phyloP scores from a whole-genome alignment of 495 filamentous ascomycete genomes.

The Gamarada debralockiae region DNA sequence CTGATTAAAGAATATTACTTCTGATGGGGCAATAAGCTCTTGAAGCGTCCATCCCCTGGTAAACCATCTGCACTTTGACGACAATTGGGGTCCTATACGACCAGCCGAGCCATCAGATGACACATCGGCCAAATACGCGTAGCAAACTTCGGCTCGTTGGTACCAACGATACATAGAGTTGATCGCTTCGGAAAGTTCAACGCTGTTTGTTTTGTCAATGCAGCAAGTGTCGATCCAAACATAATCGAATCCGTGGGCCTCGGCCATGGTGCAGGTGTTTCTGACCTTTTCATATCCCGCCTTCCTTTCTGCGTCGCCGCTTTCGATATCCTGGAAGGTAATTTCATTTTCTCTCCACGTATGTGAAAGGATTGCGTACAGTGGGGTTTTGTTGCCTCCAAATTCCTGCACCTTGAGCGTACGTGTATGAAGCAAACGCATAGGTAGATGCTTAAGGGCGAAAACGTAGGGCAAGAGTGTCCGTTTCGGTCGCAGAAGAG shows the following conservation, averaged over 20 bases:
- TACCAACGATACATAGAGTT: too few species aligned
- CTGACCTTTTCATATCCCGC: constrained; percentile 1
- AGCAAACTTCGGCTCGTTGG: constrained; percentile 24
- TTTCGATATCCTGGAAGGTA: background rate
- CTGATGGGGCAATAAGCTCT: too few species aligned
- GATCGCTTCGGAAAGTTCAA: too few species aligned
- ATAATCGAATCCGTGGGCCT: constrained; percentile 18
- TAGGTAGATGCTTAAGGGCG: too few species aligned
- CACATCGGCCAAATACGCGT: constrained; percentile 31
- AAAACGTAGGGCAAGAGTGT: too few species aligned
- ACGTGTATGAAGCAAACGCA: background rate
- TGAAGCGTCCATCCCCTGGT: too few species aligned
- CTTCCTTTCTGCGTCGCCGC: background rate
- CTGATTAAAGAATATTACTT: constrained; percentile 1
- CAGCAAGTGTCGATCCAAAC: constrained; percentile 39
- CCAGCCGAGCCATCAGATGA: background rate
- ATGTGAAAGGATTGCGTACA: constrained; percentile 36
- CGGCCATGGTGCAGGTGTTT: background rate
- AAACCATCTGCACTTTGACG: constrained; percentile 6
- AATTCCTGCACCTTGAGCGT: constrained; percentile 23
- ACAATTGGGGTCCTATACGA: background rate
- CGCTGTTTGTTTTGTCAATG: constrained; percentile 24
- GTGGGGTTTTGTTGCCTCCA: constrained; percentile 15
- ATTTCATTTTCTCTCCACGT: constrained; percentile 22
- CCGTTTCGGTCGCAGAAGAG: too few species aligned